Evolutionary conservation across 257 asterid genomes (phyloP).

Genomic region (Dorcoceras hygrometricum): DNA sequence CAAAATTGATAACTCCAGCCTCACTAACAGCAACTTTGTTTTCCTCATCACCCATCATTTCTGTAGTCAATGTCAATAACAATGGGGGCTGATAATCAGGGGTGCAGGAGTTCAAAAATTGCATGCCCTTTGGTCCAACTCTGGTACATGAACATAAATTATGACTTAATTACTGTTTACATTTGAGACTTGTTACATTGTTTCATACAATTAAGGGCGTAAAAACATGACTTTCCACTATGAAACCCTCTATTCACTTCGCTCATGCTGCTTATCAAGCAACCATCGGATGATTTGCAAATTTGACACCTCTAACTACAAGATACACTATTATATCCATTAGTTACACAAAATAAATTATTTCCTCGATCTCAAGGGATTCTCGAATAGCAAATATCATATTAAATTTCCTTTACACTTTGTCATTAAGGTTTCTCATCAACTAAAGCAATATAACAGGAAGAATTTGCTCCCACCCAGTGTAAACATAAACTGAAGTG

Average conservation of each 20-base stretch:
- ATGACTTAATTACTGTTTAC: slow-evolving; percentile 24
- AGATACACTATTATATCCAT: background rate
- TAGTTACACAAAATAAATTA: background rate
- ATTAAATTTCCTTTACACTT: background rate
- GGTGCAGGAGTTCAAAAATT: slow-evolving; percentile 71
- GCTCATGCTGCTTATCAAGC: too few species aligned
- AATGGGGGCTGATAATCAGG: slow-evolving; percentile 94
- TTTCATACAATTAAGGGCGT: background rate
- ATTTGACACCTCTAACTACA: too few species aligned
- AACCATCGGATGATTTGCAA: too few species aligned
- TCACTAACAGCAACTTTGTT: slow-evolving; percentile 40
- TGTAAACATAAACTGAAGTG: slow-evolving; percentile 1
- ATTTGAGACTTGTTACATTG: slow-evolving; percentile 11
- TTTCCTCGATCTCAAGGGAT: slow-evolving; percentile 6
- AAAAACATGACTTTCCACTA: too few species aligned
- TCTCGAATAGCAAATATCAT: background rate
- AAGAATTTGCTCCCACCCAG: background rate
- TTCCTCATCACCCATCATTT: slow-evolving; percentile 49
- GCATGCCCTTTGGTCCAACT: slow-evolving; percentile 70
- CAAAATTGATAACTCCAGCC: slow-evolving; percentile 31
- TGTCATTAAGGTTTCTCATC: background rate
- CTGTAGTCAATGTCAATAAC: slow-evolving; percentile 55
- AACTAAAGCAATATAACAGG: background rate
- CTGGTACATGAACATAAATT: slow-evolving; percentile 42
- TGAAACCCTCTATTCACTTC: too few species aligned